Percentiles rank a stretch among this genome's conserved stretches.
phyloP scores from a whole-genome alignment of 768 basidiomycete species.

The Tricholoma bakamatsutake region DNA sequence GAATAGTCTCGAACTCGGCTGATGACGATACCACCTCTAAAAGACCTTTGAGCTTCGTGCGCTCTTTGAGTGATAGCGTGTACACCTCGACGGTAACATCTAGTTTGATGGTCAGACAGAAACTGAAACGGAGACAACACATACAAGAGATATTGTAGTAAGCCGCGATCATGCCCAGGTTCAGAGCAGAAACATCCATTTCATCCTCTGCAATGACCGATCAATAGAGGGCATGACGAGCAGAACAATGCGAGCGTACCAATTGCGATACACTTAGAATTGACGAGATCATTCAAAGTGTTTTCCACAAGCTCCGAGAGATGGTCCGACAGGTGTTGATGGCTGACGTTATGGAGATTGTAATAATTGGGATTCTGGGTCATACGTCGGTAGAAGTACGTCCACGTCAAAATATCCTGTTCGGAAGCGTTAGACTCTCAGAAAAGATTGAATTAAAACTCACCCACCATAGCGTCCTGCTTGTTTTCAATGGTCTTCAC shows the following conservation, averaged over 20 bases:
- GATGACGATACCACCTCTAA: conserved; percentile 97
- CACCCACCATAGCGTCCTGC: conserved; percentile 84
- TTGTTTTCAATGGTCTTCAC: conserved; percentile 99
- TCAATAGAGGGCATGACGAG: conserved; percentile 1
- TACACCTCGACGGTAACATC: conserved; percentile 98
- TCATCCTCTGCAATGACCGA: conserved; percentile 61
- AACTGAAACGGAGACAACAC: conserved; percentile 16
- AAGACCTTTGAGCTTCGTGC: conserved; percentile 94
- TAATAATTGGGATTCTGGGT: conserved; percentile 97
- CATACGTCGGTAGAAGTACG: conserved; percentile 96
- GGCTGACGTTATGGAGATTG: conserved; percentile 90
- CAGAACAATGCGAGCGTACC: conserved; percentile 35
- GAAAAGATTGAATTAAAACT: conserved; percentile 9
- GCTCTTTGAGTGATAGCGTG: conserved; percentile 89
- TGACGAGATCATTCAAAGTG: conserved; percentile 85
- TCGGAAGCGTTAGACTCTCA: background rate
- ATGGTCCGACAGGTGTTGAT: conserved; percentile 93
- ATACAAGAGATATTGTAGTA: conserved; percentile 91
- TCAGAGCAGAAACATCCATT: conserved; percentile 88
- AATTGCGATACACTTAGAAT: conserved; percentile 92
- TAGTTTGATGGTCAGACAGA: conserved; percentile 22
- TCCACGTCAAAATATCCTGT: conserved; percentile 97
- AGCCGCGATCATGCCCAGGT: conserved; percentile 97
- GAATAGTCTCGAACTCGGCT: conserved; percentile 91
- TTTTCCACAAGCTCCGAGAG: conserved; percentile 94